Evolutionary conservation across 164 flowering plant genomes (phyloP).

Genomic region (Magnolia changhungtana): DNA sequence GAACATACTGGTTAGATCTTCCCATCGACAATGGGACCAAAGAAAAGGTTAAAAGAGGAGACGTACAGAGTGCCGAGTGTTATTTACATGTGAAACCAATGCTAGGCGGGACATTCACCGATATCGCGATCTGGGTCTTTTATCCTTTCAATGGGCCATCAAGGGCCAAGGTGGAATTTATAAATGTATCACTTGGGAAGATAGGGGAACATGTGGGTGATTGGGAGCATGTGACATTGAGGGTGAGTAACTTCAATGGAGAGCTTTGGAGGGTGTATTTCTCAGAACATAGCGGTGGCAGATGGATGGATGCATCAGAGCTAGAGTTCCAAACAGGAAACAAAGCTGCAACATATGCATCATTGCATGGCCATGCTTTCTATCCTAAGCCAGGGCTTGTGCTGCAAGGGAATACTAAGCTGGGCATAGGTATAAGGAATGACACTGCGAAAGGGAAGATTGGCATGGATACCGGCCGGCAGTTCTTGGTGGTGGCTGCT

Average conservation of each 20-base stretch:
- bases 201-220: slow-evolving; percentile 63
- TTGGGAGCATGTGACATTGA: slow-evolving; percentile 57
- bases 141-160: slow-evolving; percentile 75
- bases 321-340: slow-evolving; percentile 42
- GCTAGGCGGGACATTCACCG: slow-evolving; percentile 70
- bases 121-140: slow-evolving; percentile 68
- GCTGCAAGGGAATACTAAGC: slow-evolving; percentile 28
- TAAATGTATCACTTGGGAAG: slow-evolving; percentile 36
- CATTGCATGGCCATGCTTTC: slow-evolving; percentile 49
- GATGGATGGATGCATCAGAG: slow-evolving; percentile 37
- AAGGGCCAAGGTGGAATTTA: slow-evolving; percentile 30
- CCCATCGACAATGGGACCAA: slow-evolving; percentile 38
- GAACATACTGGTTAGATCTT: slow-evolving; percentile 76
- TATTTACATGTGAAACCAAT: slow-evolving; percentile 74
- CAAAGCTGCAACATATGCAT: slow-evolving; percentile 35
- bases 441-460: slow-evolving; percentile 35
- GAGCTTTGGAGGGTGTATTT: slow-evolving; percentile 40
- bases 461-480: slow-evolving; percentile 31
- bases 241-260: slow-evolving; percentile 56
- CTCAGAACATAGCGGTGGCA: slow-evolving; percentile 41
- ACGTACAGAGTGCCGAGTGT: slow-evolving; percentile 36
- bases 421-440: slow-evolving; percentile 41
- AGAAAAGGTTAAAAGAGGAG: slow-evolving; percentile 62
- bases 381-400: slow-evolving; percentile 37
- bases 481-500: slow-evolving; percentile 24